Evolutionary conservation across 768 basidiomycete species (phyloP).

Genomic region (Multifurca ochricompacta): DNA sequence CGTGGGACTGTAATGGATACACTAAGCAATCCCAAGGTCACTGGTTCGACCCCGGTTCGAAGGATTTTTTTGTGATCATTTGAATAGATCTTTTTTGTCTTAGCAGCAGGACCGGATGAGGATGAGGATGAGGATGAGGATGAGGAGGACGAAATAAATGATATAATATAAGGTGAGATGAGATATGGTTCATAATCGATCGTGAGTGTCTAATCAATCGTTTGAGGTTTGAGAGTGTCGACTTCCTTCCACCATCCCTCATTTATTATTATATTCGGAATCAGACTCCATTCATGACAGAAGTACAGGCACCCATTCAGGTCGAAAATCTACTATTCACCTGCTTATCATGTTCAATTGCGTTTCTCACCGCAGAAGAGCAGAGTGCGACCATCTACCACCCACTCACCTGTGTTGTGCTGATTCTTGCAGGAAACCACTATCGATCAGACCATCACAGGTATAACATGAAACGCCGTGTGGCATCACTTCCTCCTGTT

Average conservation of each 20-base stretch:
- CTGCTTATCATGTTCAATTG: constrained; percentile 87
- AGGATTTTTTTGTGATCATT: constrained; percentile 1
- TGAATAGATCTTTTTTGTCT: background rate
- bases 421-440: constrained; percentile 53
- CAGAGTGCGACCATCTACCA: constrained; percentile 53
- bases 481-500: constrained; percentile 84
- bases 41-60: constrained; percentile 20
- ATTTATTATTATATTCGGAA: too few species aligned
- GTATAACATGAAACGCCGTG: constrained; percentile 96
- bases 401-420: background rate
- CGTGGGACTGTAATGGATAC: constrained; percentile 19
- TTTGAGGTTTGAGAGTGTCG: background rate
- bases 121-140: too few species aligned
- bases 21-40: constrained; percentile 15
- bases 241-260: background rate
- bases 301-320: constrained; percentile 9
- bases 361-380: constrained; percentile 72
- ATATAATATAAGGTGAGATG: too few species aligned
- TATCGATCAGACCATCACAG: constrained; percentile 93
- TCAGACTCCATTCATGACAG: constrained; percentile 11
- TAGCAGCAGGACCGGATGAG: too few species aligned
- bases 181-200: too few species aligned
- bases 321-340: constrained; percentile 49
- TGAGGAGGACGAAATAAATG: too few species aligned
- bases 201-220: background rate